phyloP scores from a whole-genome alignment of 176 grass and related monocot genomes.

The Hordeum marinum region DNA sequence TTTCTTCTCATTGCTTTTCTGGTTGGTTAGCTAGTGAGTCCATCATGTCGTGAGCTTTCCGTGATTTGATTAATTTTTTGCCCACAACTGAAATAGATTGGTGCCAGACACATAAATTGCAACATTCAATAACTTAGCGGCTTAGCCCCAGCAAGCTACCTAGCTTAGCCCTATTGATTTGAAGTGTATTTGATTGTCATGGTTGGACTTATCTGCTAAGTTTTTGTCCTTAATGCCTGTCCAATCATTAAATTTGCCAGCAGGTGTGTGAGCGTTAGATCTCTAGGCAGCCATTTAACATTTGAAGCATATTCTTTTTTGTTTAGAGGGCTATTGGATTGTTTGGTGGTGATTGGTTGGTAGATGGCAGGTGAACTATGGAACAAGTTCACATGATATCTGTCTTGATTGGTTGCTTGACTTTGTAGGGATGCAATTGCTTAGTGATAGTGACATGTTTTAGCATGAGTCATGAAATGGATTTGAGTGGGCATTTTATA shows the following conservation, averaged over 20 bases:
- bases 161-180: not conserved
- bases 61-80: not conserved
- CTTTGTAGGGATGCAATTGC: not conserved
- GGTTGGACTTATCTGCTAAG: not conserved
- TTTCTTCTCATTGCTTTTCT: conserved; percentile 27
- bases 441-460: not conserved
- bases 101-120: not conserved
- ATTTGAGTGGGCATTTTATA: not conserved
- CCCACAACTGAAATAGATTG: not conserved
- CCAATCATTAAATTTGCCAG: not conserved
- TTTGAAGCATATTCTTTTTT: conserved; percentile 20
- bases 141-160: not conserved
- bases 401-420: conserved; percentile 22
- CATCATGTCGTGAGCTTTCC: not conserved
- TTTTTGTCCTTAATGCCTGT: not conserved
- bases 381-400: not conserved
- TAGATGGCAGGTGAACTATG: conserved; percentile 11
- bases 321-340: conserved; percentile 13
- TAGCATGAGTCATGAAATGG: not conserved
- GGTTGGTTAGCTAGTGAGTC: conserved; percentile 5
- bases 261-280: not conserved
- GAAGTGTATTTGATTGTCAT: conserved; percentile 11
- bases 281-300: conserved; percentile 2
- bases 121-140: not conserved
- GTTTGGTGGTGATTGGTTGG: conserved; percentile 20